These are phyloP conservation scores for Xerocomus cyaneibrunnescens DNA, from an alignment of 1,284 basidiomycete genomes.

Conservation along the genomic window DNA sequence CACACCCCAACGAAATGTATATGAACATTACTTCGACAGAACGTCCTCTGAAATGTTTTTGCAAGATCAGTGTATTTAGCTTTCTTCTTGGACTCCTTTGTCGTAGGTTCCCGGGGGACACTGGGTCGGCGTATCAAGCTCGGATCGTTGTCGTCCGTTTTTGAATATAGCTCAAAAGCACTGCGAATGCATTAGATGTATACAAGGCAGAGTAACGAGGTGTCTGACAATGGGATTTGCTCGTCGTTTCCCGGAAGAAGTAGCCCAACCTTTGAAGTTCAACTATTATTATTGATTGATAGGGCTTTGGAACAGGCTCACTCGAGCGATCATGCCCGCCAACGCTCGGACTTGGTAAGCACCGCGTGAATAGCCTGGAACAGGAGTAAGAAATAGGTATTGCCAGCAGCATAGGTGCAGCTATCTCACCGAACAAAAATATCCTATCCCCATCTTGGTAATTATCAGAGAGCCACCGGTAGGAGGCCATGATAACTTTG, in stretches of 20 bases:
- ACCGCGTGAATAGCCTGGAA: constrained; percentile 40
- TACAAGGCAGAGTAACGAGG: neutral
- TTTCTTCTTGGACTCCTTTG: constrained; percentile 15
- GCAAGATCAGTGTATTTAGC: constrained; percentile 16
- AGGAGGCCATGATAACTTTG: constrained; percentile 35
- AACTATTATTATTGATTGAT: neutral
- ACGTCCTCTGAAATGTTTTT: constrained; percentile 26
- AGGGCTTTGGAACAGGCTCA: constrained; percentile 10
- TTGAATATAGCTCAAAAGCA: constrained; percentile 33
- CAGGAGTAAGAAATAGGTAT: neutral
- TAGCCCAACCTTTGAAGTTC: constrained; percentile 34
- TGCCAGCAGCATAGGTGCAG: neutral
- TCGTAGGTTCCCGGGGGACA: constrained; percentile 10
- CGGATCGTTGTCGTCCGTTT: constrained; percentile 19
- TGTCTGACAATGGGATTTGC: constrained; percentile 39
- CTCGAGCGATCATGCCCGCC: constrained; percentile 39
- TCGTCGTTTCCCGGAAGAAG: constrained; percentile 37
- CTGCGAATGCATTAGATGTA: constrained; percentile 12
- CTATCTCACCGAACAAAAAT: constrained; percentile 35
- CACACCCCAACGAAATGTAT: constrained; percentile 42
- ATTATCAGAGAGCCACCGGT: constrained; percentile 38
- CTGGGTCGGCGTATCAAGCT: constrained; percentile 11
- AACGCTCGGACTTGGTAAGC: constrained; percentile 41
- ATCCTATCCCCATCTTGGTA: constrained; percentile 36
- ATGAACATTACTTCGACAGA: constrained; percentile 25